These are phyloP conservation scores for Ogataea nakhonphanomensis DNA, from an alignment of 805 yeast genomes.

Conservation along the genomic window DNA sequence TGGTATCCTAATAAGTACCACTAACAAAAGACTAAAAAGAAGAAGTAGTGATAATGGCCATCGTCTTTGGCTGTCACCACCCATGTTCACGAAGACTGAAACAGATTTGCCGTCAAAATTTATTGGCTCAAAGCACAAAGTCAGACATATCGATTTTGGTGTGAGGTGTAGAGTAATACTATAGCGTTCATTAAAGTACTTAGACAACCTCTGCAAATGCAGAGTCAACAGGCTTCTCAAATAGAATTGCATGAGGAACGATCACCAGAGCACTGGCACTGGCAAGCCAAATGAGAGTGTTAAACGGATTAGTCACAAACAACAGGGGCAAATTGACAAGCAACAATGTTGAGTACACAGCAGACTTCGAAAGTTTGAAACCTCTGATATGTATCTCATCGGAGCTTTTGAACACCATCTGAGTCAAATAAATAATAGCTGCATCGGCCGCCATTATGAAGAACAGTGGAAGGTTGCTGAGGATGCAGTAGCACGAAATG, in stretches of 20 bases:
- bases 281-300: slow-evolving; percentile 87
- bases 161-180: slow-evolving; percentile 2
- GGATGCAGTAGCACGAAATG: slow-evolving; percentile 70
- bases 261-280: slow-evolving; percentile 81
- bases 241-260: slow-evolving; percentile 79
- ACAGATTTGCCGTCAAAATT: slow-evolving; percentile 6
- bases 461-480: slow-evolving; percentile 77
- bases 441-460: slow-evolving; percentile 58
- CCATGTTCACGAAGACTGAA: not conserved
- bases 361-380: slow-evolving; percentile 69
- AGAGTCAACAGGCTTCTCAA: slow-evolving; percentile 95
- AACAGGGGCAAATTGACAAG: slow-evolving; percentile 51
- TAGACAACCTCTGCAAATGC: slow-evolving; percentile 73
- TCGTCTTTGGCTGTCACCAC: not conserved
- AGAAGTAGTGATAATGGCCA: slow-evolving; percentile 1
- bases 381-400: slow-evolving; percentile 34
- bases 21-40: not conserved
- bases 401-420: slow-evolving; percentile 27
- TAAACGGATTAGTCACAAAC: slow-evolving; percentile 82
- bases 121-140: too few species aligned
- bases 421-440: slow-evolving; percentile 42
- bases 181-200: slow-evolving; percentile 9
- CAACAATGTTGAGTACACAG: slow-evolving; percentile 78
- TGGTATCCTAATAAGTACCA: not conserved
- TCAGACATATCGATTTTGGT: not conserved